Evolutionary conservation across 305 asterid species (phyloP).

Genomic region (Rubia balearica): DNA sequence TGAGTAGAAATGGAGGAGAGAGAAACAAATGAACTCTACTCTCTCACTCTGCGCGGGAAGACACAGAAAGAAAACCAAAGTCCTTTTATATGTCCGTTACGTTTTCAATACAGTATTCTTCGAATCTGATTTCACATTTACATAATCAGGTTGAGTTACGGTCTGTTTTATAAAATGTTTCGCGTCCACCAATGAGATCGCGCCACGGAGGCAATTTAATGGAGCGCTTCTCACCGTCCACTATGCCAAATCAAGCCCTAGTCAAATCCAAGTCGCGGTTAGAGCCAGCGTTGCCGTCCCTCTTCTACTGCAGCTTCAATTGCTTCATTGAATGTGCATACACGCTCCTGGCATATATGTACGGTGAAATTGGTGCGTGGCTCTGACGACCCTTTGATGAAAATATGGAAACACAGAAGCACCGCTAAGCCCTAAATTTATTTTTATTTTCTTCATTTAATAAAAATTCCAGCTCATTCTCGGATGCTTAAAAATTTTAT

Average conservation of each 20-base stretch:
- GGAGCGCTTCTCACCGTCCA: constrained; percentile 18
- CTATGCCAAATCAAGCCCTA: constrained; percentile 18
- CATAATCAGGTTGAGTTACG: neutral
- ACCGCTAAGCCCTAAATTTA: neutral
- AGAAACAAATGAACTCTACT: constrained; percentile 14
- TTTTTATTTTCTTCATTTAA: neutral
- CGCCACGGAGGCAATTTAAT: constrained; percentile 10
- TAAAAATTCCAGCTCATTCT: neutral
- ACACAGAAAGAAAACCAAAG: neutral
- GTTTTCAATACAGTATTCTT: neutral
- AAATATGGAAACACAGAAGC: neutral
- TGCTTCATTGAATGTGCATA: neutral
- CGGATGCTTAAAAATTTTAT: neutral
- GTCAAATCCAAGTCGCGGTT: constrained; percentile 8
- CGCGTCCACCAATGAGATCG: neutral
- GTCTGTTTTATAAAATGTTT: neutral
- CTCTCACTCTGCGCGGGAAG: neutral
- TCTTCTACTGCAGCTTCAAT: neutral
- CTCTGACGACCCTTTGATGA: neutral
- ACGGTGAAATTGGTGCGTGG: neutral
- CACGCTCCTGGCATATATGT: neutral
- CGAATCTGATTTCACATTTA: neutral
- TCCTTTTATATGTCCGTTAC: constrained; percentile 2
- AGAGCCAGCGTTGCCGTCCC: neutral
- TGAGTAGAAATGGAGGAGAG: constrained; percentile 29